These are phyloP conservation scores for Chrysoporthe austroafricana DNA, from an alignment of 2,329 filamentous ascomycete genomes.

Conservation along the genomic window DNA sequence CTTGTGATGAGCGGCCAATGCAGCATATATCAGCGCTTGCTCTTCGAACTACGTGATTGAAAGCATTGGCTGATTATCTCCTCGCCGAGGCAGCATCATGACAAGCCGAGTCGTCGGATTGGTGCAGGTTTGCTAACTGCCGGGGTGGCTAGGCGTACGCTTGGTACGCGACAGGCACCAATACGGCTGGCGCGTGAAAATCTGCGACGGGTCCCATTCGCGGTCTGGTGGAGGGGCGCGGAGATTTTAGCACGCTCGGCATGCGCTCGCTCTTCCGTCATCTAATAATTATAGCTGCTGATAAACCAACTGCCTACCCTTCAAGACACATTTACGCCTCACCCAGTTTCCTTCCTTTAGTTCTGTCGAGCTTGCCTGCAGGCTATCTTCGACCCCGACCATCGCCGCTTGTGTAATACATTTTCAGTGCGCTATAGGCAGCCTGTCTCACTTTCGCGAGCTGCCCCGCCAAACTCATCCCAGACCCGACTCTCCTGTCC, in stretches of 20 bases:
- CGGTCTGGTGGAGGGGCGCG: not conserved
- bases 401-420: not conserved
- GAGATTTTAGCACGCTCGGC: not conserved
- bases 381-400: not conserved
- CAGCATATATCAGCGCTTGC: not conserved
- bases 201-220: not conserved
- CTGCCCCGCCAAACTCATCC: conserved; percentile 25
- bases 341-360: not conserved
- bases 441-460: not conserved
- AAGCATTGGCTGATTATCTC: not conserved
- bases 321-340: not conserved
- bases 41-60: not conserved
- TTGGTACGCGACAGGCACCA: not conserved
- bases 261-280: conserved; percentile 4
- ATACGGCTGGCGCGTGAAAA: conserved; percentile 18
- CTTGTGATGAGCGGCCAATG: not conserved
- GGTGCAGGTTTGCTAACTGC: not conserved
- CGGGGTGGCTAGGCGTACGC: not conserved
- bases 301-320: conserved; percentile 4
- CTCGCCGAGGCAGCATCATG: not conserved
- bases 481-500: conserved; percentile 17
- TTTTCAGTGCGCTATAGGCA: not conserved
- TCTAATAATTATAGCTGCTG: not conserved
- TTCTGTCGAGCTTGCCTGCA: not conserved
- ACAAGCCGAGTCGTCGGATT: not conserved